Conservation (phyloP, 768 basidiomycete genomes). For the Lactifluus piperatus region DNA sequence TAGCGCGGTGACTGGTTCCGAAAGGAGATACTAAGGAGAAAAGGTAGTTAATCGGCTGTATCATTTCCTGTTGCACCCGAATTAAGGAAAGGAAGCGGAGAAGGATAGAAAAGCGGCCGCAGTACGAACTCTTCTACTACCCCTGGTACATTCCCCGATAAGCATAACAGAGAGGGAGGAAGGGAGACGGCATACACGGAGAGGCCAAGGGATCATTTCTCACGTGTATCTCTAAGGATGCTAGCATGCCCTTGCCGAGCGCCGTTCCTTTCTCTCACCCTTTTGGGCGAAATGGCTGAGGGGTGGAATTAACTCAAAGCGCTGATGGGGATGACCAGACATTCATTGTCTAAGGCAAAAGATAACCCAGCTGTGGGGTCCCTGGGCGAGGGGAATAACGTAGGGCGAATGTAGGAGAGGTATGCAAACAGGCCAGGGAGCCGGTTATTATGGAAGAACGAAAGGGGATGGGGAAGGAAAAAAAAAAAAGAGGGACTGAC, state of each 20-base stretch:
- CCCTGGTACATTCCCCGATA: neutral
- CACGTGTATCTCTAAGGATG: no score
- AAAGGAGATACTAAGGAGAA: conserved; percentile 14
- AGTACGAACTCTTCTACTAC: neutral
- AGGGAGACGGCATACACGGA: neutral
- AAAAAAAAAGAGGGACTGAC: conserved; percentile 24
- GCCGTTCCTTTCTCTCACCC: no score
- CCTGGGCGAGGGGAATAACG: neutral
- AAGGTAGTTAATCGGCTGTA: neutral
- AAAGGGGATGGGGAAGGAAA: neutral
- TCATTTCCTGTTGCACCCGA: neutral
- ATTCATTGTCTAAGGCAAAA: neutral
- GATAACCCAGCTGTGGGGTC: neutral
- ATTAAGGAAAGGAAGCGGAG: neutral
- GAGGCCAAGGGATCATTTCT: neutral
- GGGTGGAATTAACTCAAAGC: neutral
- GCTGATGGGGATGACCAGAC: neutral
- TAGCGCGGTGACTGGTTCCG: conserved; percentile 23
- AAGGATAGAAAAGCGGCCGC: neutral
- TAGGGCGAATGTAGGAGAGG: neutral
- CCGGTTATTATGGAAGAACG: neutral
- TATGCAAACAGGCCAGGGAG: neutral
- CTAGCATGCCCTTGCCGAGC: no score
- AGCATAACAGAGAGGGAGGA: neutral
- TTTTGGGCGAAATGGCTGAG: neutral